Conservation (phyloP, 805 yeast species). For the Sungouiozyma ichnusensis region DNA sequence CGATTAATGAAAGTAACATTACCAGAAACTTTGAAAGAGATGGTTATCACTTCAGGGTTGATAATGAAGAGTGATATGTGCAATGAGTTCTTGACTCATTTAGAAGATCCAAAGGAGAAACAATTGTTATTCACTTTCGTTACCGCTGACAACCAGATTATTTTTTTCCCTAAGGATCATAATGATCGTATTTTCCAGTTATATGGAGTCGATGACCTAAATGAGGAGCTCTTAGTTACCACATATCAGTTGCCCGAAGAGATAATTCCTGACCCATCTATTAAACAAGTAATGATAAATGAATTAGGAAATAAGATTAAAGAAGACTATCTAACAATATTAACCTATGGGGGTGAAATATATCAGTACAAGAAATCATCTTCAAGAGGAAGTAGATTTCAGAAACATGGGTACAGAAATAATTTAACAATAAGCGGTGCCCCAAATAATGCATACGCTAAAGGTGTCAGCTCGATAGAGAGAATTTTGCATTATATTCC, state of each 20-base stretch:
- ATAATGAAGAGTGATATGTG: conserved; percentile 42
- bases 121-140: conserved; percentile 48
- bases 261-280: conserved; percentile 57
- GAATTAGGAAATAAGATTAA: conserved; percentile 51
- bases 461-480: conserved; percentile 53
- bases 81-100: conserved; percentile 29
- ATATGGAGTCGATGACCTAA: conserved; percentile 29
- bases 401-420: conserved; percentile 18
- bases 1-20: conserved; percentile 29
- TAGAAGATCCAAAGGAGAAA: conserved; percentile 16
- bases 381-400: conserved; percentile 15
- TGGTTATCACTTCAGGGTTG: conserved; percentile 61
- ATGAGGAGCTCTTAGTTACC: conserved; percentile 31
- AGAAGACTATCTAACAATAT: conserved; percentile 56
- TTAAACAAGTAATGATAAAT: conserved; percentile 56
- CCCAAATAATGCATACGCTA: conserved; percentile 64
- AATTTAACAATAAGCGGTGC: conserved; percentile 57
- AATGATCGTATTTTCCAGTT: conserved; percentile 32
- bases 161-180: conserved; percentile 48
- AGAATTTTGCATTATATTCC: conserved; percentile 53
- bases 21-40: conserved; percentile 31
- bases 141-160: conserved; percentile 66
- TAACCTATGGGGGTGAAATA: conserved; percentile 77
- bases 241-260: conserved; percentile 28
- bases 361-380: conserved; percentile 47